Evolutionary conservation across 2,329 filamentous ascomycete genomes (phyloP).

Genomic region (Orbilia ellipsospora): DNA sequence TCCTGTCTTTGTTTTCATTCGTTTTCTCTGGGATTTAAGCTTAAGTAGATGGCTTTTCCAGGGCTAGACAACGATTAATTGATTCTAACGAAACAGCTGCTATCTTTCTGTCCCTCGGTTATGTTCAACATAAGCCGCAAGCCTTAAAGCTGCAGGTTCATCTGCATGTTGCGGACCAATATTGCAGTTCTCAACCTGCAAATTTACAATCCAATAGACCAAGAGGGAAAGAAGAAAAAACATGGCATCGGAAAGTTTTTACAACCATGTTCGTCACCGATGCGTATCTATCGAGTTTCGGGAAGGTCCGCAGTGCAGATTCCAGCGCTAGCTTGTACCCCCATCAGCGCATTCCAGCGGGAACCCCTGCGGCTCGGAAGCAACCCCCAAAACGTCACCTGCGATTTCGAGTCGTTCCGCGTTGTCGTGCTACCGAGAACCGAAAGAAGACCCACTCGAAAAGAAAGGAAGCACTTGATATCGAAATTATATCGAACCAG

Average conservation of each 20-base stretch:
- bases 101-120: too few relatives aligned
- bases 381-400: conserved; percentile 18
- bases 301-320: conserved; percentile 17
- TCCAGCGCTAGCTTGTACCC: neutral
- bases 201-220: too few relatives aligned
- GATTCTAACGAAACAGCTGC: too few relatives aligned
- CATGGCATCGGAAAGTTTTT: conserved; percentile 29
- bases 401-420: conserved; percentile 14
- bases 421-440: conserved; percentile 29
- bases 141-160: too few relatives aligned
- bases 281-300: conserved; percentile 9
- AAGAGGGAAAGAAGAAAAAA: neutral
- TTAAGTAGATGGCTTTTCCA: too few relatives aligned
- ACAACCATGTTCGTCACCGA: neutral
- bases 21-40: too few relatives aligned
- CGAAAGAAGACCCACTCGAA: conserved; percentile 3
- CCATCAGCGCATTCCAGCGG: neutral
- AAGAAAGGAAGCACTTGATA: conserved; percentile 26
- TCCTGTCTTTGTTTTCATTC: too few relatives aligned
- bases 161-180: too few relatives aligned
- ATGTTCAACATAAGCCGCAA: too few relatives aligned
- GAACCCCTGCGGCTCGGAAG: conserved; percentile 9
- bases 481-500: neutral
- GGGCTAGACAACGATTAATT: too few relatives aligned
- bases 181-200: too few relatives aligned